phyloP scores from a whole-genome alignment of 192 early-diverging fungal species.

The Phlyctochytrium planicorne region DNA sequence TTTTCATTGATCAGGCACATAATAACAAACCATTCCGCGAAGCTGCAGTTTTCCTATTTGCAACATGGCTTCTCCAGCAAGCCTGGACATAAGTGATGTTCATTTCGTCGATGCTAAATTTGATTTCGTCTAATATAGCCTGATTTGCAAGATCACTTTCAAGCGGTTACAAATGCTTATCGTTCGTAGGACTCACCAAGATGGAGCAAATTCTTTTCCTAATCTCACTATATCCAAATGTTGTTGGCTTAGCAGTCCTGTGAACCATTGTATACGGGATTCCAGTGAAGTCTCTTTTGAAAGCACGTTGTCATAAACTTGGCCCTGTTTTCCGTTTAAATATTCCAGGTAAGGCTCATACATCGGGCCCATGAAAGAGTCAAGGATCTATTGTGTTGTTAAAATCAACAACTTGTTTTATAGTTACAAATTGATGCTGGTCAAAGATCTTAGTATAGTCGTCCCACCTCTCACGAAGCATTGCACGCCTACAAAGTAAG shows the following conservation, averaged over 20 bases:
- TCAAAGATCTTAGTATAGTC: not conserved
- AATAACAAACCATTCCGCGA: too few species aligned
- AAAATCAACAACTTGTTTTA: not conserved
- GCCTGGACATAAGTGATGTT: conserved; percentile 1
- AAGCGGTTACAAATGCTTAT: too few species aligned
- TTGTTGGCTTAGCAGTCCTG: not conserved
- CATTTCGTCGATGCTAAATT: not conserved
- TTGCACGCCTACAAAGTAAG: not conserved
- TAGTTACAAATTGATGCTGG: not conserved
- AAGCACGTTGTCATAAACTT: conserved; percentile 1
- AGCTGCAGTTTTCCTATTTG: too few species aligned
- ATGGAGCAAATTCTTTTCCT: not conserved
- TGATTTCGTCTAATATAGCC: conserved; percentile 13
- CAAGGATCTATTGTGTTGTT: conserved; percentile 1
- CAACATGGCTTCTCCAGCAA: conserved; percentile 1
- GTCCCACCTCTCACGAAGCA: not conserved
- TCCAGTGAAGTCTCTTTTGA: not conserved
- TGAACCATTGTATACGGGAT: not conserved
- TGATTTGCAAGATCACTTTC: conserved; percentile 23
- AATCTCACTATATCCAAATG: not conserved
- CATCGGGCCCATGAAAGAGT: conserved; percentile 24
- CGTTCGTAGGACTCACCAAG: not conserved
- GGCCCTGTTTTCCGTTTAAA: conserved; percentile 13
- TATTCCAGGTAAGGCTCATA: conserved; percentile 24
- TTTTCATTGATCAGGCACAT: too few species aligned